These are phyloP conservation scores for Pseudogymnoascus sp. DNA, from an alignment of 2,329 filamentous ascomycete genomes.

Conservation along the genomic window DNA sequence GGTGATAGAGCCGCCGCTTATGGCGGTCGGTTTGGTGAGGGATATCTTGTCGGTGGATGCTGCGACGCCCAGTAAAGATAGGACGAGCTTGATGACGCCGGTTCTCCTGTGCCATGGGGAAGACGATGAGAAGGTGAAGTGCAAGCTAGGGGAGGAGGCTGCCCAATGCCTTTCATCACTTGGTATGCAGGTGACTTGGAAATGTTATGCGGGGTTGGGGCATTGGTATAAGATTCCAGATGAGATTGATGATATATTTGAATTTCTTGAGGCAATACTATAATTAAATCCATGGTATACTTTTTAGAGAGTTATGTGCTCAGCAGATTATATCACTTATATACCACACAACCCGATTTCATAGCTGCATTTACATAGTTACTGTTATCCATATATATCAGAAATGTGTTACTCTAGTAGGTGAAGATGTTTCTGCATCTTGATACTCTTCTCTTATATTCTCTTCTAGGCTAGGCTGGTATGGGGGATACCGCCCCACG, in stretches of 20 bases:
- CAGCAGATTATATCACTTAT: neutral
- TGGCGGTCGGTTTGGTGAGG: neutral
- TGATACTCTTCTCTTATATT: no score
- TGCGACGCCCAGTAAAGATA: neutral
- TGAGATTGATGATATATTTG: conserved; percentile 38
- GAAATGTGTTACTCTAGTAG: no score
- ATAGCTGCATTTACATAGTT: neutral
- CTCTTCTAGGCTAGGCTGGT: no score
- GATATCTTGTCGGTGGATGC: neutral
- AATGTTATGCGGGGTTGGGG: conserved; percentile 33
- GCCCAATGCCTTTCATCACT: conserved; percentile 29
- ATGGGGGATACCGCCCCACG: no score
- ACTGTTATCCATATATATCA: no score
- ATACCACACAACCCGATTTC: neutral
- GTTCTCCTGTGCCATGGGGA: neutral
- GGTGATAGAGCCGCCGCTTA: neutral
- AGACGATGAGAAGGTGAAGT: neutral
- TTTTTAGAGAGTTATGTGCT: neutral
- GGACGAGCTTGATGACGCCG: neutral
- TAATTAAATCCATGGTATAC: neutral
- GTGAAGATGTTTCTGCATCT: no score
- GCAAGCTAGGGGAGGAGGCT: conserved; percentile 32
- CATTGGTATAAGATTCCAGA: conserved; percentile 43
- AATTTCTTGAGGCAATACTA: conserved; percentile 24
- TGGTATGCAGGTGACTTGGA: conserved; percentile 32